Evolutionary conservation across 441 rosid genomes (phyloP), one percentile per base, ranked within the genome.

Genomic region (Mallotus japonicus): DNA sequence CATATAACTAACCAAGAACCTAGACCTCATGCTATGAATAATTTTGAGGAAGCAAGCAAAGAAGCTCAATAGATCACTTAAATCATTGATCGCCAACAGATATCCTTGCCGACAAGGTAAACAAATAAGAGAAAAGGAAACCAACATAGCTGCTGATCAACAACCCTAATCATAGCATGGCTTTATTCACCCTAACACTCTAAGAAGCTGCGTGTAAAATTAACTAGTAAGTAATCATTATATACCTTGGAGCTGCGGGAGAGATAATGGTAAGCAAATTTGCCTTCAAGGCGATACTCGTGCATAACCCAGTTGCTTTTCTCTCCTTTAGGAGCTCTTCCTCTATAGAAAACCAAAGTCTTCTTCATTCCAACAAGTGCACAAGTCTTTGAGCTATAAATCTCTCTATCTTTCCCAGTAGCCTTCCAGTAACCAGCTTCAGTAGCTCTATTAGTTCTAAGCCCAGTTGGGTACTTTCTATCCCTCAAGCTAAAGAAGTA

Each of bases 341-440:
- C 98, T 72, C 88, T 70, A 81, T 93, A 91, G 70, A 92, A 92
- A 37, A 92, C 98, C 15, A 92, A 83, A 10, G 98, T 92, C 76
- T 92, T 92, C 86, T 92, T 92, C 98, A 92, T 92, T 2, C 98
- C 98, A 5, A 92, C 90, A 44, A 92, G 88, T 3, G 95, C 81
- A 70, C 82, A 79, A 16, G 95, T 91, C 85, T 89, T 92, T 15
- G 95, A 85, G 83, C 95, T 92, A 70, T 83, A 86, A 72, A 92
- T 91, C 84, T 92, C 98, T 61, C 93, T 83, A 71, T 92, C 98
- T 75, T 92, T 92, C 13, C 98, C 98, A 7, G 98, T 92, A 4
- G 97, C 97, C 73, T 92, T 92, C 97, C 97, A 92, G 77, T 92
- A 92, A 14, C 97, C 97, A 74, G 97, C 96, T 78, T 87, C 95